phyloP scores from a whole-genome alignment of 2,329 filamentous ascomycete species.

The Pseudogymnoascus pannorum region DNA sequence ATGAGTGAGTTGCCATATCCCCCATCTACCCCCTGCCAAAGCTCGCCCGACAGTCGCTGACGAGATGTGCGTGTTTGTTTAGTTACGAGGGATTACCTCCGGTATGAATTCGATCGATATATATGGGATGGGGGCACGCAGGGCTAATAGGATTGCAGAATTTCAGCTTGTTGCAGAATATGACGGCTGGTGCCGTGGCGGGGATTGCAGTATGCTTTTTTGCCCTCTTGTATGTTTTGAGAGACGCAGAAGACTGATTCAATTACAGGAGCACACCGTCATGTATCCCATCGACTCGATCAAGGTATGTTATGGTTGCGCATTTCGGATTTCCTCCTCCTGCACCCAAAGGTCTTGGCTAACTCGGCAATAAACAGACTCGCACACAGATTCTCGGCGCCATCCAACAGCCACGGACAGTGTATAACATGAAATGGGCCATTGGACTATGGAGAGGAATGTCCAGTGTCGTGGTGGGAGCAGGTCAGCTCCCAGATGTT shows the following conservation, averaged over 20 bases:
- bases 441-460: constrained; percentile 77
- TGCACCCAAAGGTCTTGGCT: not conserved
- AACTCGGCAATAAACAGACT: constrained; percentile 52
- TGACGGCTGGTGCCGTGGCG: constrained; percentile 92
- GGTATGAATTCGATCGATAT: not conserved
- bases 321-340: not conserved
- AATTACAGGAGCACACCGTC: constrained; percentile 79
- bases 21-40: not conserved
- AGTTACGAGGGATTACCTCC: constrained; percentile 4
- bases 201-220: constrained; percentile 74
- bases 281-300: constrained; percentile 99
- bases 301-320: constrained; percentile 59
- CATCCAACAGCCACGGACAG: constrained; percentile 24
- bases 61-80: not conserved
- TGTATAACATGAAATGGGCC: constrained; percentile 2
- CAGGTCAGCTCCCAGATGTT: constrained; percentile 52
- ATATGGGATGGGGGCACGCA: not conserved
- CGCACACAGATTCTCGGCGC: constrained; percentile 96
- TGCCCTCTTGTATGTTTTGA: constrained; percentile 16
- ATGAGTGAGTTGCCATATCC: not conserved
- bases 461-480: constrained; percentile 91
- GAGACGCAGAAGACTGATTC: constrained; percentile 20
- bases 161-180: constrained; percentile 89
- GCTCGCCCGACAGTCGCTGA: not conserved
- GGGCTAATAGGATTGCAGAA: constrained; percentile 39